Base-by-base conservation (phyloP, 352 stramenopile genomes). In the Globisporangium uncinulatum region DNA sequence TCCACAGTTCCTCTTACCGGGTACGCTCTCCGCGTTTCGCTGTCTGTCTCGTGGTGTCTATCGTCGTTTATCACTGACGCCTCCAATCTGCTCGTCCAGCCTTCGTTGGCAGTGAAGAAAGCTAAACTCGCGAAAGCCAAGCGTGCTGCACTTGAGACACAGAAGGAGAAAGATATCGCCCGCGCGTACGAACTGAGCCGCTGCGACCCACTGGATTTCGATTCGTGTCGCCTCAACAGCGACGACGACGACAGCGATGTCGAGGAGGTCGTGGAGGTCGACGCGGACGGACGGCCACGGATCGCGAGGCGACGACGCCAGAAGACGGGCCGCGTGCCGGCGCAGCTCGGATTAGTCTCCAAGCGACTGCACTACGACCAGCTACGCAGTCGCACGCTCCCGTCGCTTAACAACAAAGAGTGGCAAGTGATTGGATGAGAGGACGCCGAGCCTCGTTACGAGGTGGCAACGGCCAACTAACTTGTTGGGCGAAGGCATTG, bases 291-390 rank as follows among this genome's bases (percentile, higher is more conserved):
- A 0, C 67, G 76, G 9, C 64, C 65, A 31, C 65, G 70, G 6
- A 61, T 87, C 14, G 56, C 76, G 54, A 70, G 72, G 6, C 62
- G 64, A 4, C 57, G 52, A 4, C 56, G 62, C 10, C 55, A 54
- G 19, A 67, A 65, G 36, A 74, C 57, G 1, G 43, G 54, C 37
- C 66, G 70, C 14, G 57, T 65, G 0, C 71, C 73, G 0, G 74
- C 75, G 37, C 72, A 78, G 29, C 71, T 73, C 31, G 76, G 76
- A 2, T 59, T 86, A 17, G 76, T 81, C 21, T 82, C 70, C 58
- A 87, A 84, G 53, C 74, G 71, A 0, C 52, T 87, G 10, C 76
- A 84, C 55, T 84, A 87, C 59, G 72, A 84, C 44, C 65, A 71
- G 17, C 59, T 84, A 31, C 74, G 72, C n/a, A 81, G 67, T 48